Evolutionary conservation across 306 rosid species (phyloP).

Genomic region (Malus orientalis): DNA sequence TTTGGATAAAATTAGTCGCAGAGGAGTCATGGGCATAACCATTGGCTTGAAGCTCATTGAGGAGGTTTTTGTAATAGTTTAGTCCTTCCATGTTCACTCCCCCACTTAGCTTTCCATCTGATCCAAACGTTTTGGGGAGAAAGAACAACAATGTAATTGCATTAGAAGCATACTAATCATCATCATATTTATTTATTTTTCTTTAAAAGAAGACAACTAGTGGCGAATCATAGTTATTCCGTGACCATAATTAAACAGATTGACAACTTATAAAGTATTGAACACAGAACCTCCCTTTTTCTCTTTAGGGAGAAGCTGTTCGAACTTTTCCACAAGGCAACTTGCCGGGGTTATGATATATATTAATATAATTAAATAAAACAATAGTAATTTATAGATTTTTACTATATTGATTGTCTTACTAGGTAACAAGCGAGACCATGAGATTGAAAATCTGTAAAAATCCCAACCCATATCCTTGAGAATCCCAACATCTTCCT

Average conservation of each 20-base stretch:
- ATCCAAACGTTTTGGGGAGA: not conserved
- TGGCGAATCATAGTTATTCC: too few species aligned
- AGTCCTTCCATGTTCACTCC: constrained; percentile 44
- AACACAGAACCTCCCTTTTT: too few species aligned
- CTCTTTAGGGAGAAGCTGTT: too few species aligned
- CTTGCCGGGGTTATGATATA: too few species aligned
- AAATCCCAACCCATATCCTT: constrained; percentile 52
- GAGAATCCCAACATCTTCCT: constrained; percentile 55
- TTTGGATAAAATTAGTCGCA: too few species aligned
- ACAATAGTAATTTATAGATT: too few species aligned
- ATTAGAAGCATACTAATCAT: too few species aligned
- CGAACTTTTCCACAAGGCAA: too few species aligned
- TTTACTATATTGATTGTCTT: constrained; percentile 8
- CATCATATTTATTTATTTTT: too few species aligned
- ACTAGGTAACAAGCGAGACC: constrained; percentile 64
- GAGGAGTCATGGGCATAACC: constrained; percentile 10
- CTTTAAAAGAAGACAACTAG: too few species aligned
- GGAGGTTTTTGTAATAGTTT: constrained; percentile 43
- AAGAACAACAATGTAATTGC: not conserved
- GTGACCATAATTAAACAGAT: rapidly evolving
- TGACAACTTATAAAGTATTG: too few species aligned
- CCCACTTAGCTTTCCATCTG: constrained; percentile 41
- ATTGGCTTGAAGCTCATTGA: constrained; percentile 42
- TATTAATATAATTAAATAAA: too few species aligned
- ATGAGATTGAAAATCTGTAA: constrained; percentile 56